These are phyloP conservation scores for Cadophora sp. DNA, from an alignment of 2,329 filamentous ascomycete genomes.

Conservation along the genomic window DNA sequence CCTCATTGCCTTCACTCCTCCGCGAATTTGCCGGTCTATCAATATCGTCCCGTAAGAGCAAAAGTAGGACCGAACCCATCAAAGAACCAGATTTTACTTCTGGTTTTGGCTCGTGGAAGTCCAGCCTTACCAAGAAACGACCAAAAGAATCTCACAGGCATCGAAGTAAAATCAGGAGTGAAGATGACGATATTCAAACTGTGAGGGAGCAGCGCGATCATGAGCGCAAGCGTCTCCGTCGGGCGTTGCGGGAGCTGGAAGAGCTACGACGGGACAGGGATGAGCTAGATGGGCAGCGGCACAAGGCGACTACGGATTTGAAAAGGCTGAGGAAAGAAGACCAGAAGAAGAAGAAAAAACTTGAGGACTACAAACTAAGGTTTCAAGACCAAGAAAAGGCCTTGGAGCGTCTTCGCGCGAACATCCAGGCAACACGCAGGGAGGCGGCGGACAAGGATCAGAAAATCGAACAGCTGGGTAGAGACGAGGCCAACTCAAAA, in stretches of 20 bases:
- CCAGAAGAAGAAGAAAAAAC: neutral
- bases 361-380: neutral
- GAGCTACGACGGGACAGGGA: neutral
- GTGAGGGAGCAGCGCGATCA: neutral
- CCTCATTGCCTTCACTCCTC: neutral
- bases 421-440: neutral
- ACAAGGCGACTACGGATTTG: constrained; percentile 1
- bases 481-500: neutral
- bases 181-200: neutral
- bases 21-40: neutral
- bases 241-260: neutral
- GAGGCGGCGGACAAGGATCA: neutral
- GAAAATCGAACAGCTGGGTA: neutral
- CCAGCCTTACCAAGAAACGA: neutral
- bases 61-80: neutral
- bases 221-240: neutral
- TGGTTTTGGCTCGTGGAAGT: neutral
- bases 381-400: constrained; percentile 1
- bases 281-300: neutral
- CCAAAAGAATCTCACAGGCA: neutral
- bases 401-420: neutral
- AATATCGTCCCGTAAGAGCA: neutral
- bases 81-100: constrained; percentile 1
- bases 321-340: neutral
- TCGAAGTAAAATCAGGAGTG: neutral